These are phyloP conservation scores for Clohesyomyces aquaticus DNA, from an alignment of 495 filamentous ascomycete species.

Conservation along the genomic window DNA sequence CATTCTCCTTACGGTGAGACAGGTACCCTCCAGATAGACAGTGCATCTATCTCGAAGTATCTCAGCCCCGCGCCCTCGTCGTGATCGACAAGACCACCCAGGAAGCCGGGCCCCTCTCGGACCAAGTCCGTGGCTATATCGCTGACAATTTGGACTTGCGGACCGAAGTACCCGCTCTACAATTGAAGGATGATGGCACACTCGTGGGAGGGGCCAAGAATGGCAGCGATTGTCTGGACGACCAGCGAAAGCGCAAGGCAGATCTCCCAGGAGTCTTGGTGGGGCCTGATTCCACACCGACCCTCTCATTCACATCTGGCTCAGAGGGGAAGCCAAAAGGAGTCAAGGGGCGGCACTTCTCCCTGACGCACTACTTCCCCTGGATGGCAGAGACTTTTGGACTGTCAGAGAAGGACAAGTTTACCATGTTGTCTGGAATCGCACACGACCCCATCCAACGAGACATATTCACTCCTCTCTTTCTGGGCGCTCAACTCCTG, in stretches of 20 bases:
- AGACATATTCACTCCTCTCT: slow-evolving; percentile 94
- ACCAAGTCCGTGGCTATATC: slow-evolving; percentile 74
- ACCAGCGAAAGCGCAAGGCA: slow-evolving; percentile 56
- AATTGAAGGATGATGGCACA: slow-evolving; percentile 72
- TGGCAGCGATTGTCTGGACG: slow-evolving; percentile 68
- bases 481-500: slow-evolving; percentile 79
- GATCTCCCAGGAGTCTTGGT: slow-evolving; percentile 72
- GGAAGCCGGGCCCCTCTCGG: slow-evolving; percentile 72
- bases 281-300: slow-evolving; percentile 88
- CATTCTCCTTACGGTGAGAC: neutral
- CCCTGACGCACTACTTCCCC: slow-evolving; percentile 80
- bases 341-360: slow-evolving; percentile 86
- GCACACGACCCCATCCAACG: slow-evolving; percentile 88
- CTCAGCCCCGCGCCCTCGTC: slow-evolving; percentile 77
- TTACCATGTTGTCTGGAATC: slow-evolving; percentile 70
- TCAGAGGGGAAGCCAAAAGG: slow-evolving; percentile 86
- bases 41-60: slow-evolving; percentile 88
- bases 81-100: slow-evolving; percentile 77
- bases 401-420: slow-evolving; percentile 73
- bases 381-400: slow-evolving; percentile 91
- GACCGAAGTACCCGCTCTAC: slow-evolving; percentile 76
- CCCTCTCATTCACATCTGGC: slow-evolving; percentile 82
- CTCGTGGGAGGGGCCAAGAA: slow-evolving; percentile 68
- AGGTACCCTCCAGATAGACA: slow-evolving; percentile 84
- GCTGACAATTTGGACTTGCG: slow-evolving; percentile 71